phyloP scores from a whole-genome alignment of 108 stramenopile species.

The Craspedostauros australis region DNA sequence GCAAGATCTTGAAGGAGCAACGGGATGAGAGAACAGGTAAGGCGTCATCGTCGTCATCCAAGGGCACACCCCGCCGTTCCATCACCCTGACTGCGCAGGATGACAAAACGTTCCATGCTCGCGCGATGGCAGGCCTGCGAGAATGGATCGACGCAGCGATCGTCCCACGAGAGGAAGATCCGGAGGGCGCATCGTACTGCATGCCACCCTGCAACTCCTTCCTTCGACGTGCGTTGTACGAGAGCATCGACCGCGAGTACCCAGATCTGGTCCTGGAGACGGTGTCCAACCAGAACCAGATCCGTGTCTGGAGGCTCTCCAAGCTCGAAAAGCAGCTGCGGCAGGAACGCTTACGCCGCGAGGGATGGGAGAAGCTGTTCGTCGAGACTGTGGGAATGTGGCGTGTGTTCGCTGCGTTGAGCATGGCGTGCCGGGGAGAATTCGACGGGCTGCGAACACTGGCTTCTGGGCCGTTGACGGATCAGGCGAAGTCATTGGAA shows the following conservation, averaged over 20 bases:
- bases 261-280: conserved; percentile 58
- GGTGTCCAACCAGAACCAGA: conserved; percentile 37
- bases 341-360: conserved; percentile 32
- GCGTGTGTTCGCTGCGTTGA: conserved; percentile 67
- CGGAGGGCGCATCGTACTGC: conserved; percentile 43
- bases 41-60: conserved; percentile 4
- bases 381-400: conserved; percentile 56
- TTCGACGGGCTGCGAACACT: background rate
- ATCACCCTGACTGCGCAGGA: conserved; percentile 21
- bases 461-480: background rate
- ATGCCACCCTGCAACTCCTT: conserved; percentile 64
- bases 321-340: conserved; percentile 43
- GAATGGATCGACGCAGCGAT: conserved; percentile 79
- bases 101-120: conserved; percentile 21
- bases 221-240: conserved; percentile 74
- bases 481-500: too few species aligned
- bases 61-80: conserved; percentile 2
- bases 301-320: conserved; percentile 56
- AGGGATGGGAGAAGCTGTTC: conserved; percentile 56
- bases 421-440: conserved; percentile 57
- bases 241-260: conserved; percentile 71
- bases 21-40: too few species aligned
- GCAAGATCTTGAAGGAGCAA: too few species aligned
- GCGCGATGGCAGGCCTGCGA: conserved; percentile 65
- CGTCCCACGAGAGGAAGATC: conserved; percentile 3